phyloP scores from a whole-genome alignment of 2,329 filamentous ascomycete genomes.

The Sporothrix pallida region DNA sequence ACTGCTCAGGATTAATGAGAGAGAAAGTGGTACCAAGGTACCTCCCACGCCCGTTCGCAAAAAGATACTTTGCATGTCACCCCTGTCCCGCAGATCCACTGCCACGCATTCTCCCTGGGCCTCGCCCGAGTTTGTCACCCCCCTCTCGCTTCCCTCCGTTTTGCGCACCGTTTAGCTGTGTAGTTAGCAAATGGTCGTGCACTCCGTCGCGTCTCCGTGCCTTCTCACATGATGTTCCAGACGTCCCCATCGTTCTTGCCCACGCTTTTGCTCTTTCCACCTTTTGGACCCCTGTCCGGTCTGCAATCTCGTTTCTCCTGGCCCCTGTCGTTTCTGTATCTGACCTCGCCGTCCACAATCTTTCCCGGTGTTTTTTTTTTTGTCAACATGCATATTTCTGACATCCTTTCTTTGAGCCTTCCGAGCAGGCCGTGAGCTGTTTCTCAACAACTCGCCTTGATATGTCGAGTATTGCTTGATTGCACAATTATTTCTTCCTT shows the following conservation, averaged over 20 bases:
- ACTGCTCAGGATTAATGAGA: background rate
- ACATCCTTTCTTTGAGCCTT: background rate
- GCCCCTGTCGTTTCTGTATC: constrained; percentile 13
- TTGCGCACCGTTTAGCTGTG: constrained; percentile 9
- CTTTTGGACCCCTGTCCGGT: background rate
- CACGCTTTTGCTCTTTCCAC: background rate
- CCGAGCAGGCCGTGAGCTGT: constrained; percentile 19
- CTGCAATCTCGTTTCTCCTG: constrained; percentile 26
- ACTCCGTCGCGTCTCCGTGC: constrained; percentile 22
- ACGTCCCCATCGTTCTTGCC: background rate
- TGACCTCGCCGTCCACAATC: constrained; percentile 9
- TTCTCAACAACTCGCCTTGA: background rate
- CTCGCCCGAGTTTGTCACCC: background rate
- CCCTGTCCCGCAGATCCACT: constrained; percentile 34
- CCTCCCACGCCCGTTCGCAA: constrained; percentile 16
- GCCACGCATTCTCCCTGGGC: constrained; percentile 27
- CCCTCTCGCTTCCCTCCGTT: constrained; percentile 20
- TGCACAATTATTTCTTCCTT: too few species aligned
- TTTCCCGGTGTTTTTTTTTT: constrained; percentile 9
- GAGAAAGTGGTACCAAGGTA: background rate
- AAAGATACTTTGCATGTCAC: constrained; percentile 26
- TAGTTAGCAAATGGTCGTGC: constrained; percentile 11
- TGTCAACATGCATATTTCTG: background rate
- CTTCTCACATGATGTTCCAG: background rate
- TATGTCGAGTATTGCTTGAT: background rate